phyloP scores from a whole-genome alignment of 1,284 basidiomycete species.

The Boletus holoroseus region DNA sequence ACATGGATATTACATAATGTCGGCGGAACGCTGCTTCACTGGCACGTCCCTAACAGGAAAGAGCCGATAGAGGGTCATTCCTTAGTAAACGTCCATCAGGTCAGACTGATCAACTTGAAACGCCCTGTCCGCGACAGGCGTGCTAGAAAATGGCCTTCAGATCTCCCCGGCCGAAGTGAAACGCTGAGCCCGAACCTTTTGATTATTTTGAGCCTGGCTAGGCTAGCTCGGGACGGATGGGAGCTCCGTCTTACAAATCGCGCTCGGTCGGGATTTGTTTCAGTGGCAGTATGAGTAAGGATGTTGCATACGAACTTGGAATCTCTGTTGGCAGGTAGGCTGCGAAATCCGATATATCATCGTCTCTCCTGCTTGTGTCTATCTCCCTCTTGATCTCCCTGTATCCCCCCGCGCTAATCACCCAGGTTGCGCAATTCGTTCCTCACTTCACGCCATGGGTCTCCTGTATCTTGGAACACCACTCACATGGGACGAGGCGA shows the following conservation, averaged over 20 bases:
- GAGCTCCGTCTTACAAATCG: conserved; percentile 2
- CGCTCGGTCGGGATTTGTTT: background rate
- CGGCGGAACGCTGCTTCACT: no score
- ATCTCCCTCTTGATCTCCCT: no score
- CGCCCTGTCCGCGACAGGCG: no score
- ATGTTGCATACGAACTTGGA: background rate
- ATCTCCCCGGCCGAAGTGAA: background rate
- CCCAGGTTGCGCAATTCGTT: conserved; percentile 14
- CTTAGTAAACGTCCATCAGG: no score
- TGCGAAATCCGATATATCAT: conserved; percentile 1
- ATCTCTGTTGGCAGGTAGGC: background rate
- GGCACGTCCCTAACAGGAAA: background rate
- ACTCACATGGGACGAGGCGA: conserved; percentile 87
- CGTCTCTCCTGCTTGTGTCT: background rate
- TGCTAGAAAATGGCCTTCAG: background rate
- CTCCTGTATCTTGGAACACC: conserved; percentile 93
- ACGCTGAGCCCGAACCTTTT: background rate
- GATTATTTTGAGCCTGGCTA: no score
- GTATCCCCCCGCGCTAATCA: background rate
- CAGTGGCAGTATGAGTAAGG: conserved; percentile 17
- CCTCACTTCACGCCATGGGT: conserved; percentile 60
- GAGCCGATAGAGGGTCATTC: background rate
- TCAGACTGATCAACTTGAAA: no score
- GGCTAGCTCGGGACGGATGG: no score
- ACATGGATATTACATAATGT: background rate